phyloP scores from a whole-genome alignment of 257 asterid genomes.

The Gynochthodes officinalis region DNA sequence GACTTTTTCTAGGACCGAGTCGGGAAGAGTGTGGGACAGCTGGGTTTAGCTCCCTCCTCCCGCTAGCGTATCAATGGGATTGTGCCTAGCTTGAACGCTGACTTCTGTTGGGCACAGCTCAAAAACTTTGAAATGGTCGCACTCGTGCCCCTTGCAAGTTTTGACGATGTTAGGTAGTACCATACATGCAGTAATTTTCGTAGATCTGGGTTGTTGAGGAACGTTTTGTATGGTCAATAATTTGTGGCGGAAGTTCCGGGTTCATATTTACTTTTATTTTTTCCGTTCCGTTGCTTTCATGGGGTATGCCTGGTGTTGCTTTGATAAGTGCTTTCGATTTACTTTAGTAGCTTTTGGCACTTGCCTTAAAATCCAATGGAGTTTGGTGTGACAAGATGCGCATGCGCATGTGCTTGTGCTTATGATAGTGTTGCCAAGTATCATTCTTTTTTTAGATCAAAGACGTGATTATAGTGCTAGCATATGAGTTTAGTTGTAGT shows the following conservation, averaged over 20 bases:
- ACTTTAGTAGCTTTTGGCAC: background rate
- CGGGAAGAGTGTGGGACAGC: no score
- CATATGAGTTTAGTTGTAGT: background rate
- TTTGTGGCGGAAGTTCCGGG: background rate
- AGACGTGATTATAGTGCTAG: background rate
- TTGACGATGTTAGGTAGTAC: background rate
- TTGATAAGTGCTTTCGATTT: background rate
- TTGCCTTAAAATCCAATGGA: background rate
- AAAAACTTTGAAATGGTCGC: no score
- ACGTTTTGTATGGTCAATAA: background rate
- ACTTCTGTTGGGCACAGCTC: no score
- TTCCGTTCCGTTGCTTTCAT: background rate
- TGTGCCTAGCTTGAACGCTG: no score
- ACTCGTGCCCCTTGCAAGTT: no score
- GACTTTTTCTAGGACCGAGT: no score
- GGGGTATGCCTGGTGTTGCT: background rate
- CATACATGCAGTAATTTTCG: no score
- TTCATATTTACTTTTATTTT: background rate
- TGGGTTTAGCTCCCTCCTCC: no score
- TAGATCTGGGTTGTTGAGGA: conserved; percentile 6
- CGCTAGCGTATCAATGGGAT: no score
- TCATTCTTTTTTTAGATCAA: background rate
- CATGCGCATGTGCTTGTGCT: background rate
- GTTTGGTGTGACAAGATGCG: background rate
- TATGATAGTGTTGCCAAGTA: background rate